Percentiles rank a stretch among this genome's conserved stretches.
phyloP scores from a whole-genome alignment of 129 eudicot genomes.

The Chrysanthemum lavandulifolium region DNA sequence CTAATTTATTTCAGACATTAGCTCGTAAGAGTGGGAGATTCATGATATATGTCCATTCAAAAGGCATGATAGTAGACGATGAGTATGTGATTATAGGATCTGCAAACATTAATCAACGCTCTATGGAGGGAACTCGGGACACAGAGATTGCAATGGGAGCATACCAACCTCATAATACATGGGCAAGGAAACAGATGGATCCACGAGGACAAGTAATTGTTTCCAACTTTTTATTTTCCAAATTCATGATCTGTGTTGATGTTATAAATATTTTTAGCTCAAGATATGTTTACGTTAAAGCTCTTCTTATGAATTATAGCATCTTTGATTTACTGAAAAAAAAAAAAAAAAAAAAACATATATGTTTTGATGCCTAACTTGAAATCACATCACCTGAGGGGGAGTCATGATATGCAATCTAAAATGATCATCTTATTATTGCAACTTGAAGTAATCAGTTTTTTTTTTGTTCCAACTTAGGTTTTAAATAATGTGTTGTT shows the following conservation, averaged over 20 bases:
- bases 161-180: slow-evolving; percentile 85
- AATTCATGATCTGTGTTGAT: not conserved
- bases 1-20: slow-evolving; percentile 49
- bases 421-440: no score
- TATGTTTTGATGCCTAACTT: not conserved
- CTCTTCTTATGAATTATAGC: not conserved
- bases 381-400: not conserved
- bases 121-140: slow-evolving; percentile 93
- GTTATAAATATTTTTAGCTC: not conserved
- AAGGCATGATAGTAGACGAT: slow-evolving; percentile 97
- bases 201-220: slow-evolving; percentile 79
- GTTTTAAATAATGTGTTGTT: no score
- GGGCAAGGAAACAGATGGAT: slow-evolving; percentile 58
- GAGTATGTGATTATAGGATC: slow-evolving; percentile 85
- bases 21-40: slow-evolving; percentile 68
- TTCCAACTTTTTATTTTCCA: not conserved
- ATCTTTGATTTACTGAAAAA: no score
- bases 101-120: slow-evolving; percentile 90
- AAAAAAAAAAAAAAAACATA: no score
- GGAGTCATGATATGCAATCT: no score
- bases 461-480: no score
- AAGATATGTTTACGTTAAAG: not conserved
- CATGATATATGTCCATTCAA: slow-evolving; percentile 95
- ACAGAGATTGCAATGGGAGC: slow-evolving; percentile 99
- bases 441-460: no score